phyloP scores from a whole-genome alignment of 176 grass and related monocot species.

The Bonia amplexicaulis region DNA sequence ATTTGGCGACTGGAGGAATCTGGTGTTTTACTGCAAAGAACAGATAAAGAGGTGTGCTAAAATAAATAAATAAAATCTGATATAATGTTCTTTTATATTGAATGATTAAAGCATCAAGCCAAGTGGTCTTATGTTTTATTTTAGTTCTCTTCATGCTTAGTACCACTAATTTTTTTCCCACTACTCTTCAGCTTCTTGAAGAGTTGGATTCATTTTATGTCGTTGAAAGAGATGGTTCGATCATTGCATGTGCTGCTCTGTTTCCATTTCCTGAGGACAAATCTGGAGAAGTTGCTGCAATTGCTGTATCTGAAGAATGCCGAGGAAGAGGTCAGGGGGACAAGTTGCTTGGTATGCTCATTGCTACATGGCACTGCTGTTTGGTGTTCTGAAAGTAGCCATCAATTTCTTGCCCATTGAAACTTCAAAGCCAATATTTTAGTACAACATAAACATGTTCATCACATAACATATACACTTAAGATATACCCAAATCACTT shows the following conservation, averaged over 20 bases:
- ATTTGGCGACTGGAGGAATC: constrained; percentile 78
- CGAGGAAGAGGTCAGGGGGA: constrained; percentile 80
- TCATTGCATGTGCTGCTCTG: constrained; percentile 91
- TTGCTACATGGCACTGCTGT: background rate
- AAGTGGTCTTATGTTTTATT: background rate
- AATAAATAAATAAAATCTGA: background rate
- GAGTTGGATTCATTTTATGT: constrained; percentile 65
- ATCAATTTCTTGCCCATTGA: background rate
- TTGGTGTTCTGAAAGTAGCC: background rate
- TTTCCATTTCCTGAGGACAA: constrained; percentile 70
- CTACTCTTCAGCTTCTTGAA: constrained; percentile 68
- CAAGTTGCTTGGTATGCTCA: constrained; percentile 79
- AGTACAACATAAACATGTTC: background rate
- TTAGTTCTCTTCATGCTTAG: constrained; percentile 12
- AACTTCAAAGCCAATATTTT: background rate
- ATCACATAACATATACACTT: background rate
- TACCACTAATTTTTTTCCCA: constrained; percentile 8
- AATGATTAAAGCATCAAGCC: background rate
- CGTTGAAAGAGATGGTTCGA: constrained; percentile 91
- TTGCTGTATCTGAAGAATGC: constrained; percentile 92
- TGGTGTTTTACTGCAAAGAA: constrained; percentile 66
- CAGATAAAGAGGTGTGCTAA: constrained; percentile 67
- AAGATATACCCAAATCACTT: background rate
- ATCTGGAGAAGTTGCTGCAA: constrained; percentile 85
- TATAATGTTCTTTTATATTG: background rate